Evolutionary conservation across 1,139 yeast genomes (phyloP).

Genomic region (Protomyces lactucae-debilis): DNA sequence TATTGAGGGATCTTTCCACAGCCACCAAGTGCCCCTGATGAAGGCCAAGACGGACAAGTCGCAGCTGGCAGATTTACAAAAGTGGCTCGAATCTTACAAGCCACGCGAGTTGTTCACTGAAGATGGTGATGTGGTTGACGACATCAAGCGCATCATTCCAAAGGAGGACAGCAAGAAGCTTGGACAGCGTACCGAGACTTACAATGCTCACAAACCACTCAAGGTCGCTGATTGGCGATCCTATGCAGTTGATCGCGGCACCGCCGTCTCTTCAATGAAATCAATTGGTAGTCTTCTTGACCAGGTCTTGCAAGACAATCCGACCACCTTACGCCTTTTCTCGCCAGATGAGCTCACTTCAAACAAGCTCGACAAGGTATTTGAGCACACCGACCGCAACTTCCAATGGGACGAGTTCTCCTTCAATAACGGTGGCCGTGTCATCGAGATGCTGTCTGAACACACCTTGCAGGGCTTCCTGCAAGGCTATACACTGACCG

Average conservation of each 20-base stretch:
- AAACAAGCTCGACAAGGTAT: conserved; percentile 33
- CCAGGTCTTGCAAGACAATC: conserved; percentile 29
- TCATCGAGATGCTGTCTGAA: conserved; percentile 34
- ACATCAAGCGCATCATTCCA: conserved; percentile 30
- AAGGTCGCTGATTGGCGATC: conserved; percentile 33
- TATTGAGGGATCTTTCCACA: conserved; percentile 33
- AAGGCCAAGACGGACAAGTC: conserved; percentile 31
- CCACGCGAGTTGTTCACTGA: conserved; percentile 30
- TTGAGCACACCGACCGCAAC: conserved; percentile 32
- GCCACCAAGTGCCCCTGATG: conserved; percentile 34
- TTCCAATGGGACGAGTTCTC: conserved; percentile 33
- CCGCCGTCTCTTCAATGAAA: conserved; percentile 30
- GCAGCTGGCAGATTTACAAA: conserved; percentile 31
- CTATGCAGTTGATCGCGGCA: conserved; percentile 31
- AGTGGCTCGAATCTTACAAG: conserved; percentile 32
- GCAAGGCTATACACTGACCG: conserved; percentile 34
- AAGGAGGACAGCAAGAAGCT: conserved; percentile 29
- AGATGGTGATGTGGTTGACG: conserved; percentile 31
- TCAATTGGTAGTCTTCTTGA: conserved; percentile 32
- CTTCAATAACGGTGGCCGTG: conserved; percentile 33
- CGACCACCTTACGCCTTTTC: conserved; percentile 31
- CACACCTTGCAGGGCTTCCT: conserved; percentile 34
- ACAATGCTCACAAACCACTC: conserved; percentile 30
- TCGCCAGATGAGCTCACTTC: conserved; percentile 34
- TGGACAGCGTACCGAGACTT: conserved; percentile 33